These are phyloP conservation scores for Fomitopsis pulvina DNA, from an alignment of 768 basidiomycete species.

Conservation along the genomic window DNA sequence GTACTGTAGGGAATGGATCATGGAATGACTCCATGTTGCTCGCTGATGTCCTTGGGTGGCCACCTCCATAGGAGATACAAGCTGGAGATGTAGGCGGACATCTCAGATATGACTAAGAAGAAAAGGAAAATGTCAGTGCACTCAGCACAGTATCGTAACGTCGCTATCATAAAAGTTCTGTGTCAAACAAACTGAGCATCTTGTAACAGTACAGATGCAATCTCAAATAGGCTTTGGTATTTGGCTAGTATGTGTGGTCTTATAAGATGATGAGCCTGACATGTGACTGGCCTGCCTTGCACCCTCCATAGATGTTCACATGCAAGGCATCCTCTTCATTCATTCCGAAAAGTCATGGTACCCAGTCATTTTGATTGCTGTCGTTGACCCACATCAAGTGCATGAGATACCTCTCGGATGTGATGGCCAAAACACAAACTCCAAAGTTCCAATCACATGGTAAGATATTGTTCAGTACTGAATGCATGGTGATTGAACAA, in stretches of 20 bases:
- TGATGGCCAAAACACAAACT: slow-evolving; percentile 67
- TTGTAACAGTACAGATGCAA: too few relatives aligned
- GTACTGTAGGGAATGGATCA: too few relatives aligned
- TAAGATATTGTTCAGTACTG: slow-evolving; percentile 26
- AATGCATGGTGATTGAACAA: background rate
- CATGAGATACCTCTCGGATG: slow-evolving; percentile 55
- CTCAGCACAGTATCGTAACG: too few relatives aligned
- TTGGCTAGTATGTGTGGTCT: slow-evolving; percentile 20
- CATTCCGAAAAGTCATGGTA: slow-evolving; percentile 61
- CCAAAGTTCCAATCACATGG: slow-evolving; percentile 48
- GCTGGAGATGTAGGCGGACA: too few relatives aligned
- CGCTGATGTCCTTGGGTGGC: too few relatives aligned
- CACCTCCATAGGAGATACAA: too few relatives aligned
- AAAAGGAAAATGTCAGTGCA: too few relatives aligned
- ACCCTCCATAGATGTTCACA: slow-evolving; percentile 34
- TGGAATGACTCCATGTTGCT: too few relatives aligned
- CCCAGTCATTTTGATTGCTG: slow-evolving; percentile 53
- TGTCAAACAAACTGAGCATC: too few relatives aligned
- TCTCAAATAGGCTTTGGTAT: slow-evolving; percentile 23
- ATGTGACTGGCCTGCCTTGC: background rate
- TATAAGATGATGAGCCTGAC: too few relatives aligned
- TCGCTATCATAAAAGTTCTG: too few relatives aligned
- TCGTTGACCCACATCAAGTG: slow-evolving; percentile 42
- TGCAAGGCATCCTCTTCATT: slow-evolving; percentile 33
- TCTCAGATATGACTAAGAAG: too few relatives aligned